Conservation (phyloP, 2,329 filamentous ascomycete genomes). For the Clarireedia sp. region DNA sequence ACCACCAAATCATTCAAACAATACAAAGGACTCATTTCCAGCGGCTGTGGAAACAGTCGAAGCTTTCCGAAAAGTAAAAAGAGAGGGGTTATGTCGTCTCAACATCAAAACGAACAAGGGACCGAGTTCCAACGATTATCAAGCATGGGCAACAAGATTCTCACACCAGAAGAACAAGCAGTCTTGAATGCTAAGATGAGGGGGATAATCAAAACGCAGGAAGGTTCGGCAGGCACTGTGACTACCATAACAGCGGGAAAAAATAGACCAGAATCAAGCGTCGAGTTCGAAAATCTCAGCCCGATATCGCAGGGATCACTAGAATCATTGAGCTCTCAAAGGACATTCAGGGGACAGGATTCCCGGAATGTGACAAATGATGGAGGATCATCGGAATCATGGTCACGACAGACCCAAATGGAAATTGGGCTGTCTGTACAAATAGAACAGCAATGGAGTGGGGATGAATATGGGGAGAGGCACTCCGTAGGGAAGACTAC, state of each 20-base stretch:
- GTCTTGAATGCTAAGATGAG: constrained; percentile 3
- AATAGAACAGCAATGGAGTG: neutral
- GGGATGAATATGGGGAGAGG: neutral
- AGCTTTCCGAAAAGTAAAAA: constrained; percentile 2
- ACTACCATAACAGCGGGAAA: neutral
- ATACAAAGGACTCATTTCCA: constrained; percentile 22
- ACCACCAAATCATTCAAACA: constrained; percentile 32
- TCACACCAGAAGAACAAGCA: neutral
- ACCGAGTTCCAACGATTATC: constrained; percentile 7
- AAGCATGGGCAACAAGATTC: neutral
- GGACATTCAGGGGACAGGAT: neutral
- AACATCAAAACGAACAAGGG: neutral
- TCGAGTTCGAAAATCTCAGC: neutral
- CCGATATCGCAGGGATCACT: neutral
- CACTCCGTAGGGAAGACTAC: neutral
- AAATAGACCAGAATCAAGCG: neutral
- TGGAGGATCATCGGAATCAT: neutral
- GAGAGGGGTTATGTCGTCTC: neutral
- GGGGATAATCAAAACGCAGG: neutral
- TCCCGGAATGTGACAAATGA: neutral
- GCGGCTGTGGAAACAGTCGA: constrained; percentile 12
- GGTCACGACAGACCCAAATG: constrained; percentile 2
- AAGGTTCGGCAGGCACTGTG: neutral
- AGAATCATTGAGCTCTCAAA: neutral
- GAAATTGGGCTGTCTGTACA: neutral